Conservation (phyloP, 495 filamentous ascomycete genomes). For the Lindgomyces ingoldianus region DNA sequence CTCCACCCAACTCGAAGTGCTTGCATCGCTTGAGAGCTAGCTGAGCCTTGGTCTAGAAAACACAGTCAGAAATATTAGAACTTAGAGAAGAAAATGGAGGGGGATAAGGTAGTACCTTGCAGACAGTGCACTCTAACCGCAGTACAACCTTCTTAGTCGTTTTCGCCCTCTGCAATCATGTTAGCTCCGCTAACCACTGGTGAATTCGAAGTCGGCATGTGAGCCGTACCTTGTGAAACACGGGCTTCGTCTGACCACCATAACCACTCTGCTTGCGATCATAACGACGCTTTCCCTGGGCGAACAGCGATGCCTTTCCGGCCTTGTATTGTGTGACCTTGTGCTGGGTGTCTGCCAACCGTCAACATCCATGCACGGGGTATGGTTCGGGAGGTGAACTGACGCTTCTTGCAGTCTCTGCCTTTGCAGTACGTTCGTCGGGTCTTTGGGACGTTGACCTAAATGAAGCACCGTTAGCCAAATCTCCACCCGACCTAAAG, state of each 20-base stretch:
- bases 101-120: slow-evolving; percentile 61
- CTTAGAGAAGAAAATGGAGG: background rate
- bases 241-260: slow-evolving; percentile 99
- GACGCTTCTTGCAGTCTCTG: slow-evolving; percentile 83
- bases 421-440: slow-evolving; percentile 93
- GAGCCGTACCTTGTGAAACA: slow-evolving; percentile 78
- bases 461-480: slow-evolving; percentile 35
- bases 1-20: slow-evolving; percentile 99
- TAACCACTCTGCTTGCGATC: slow-evolving; percentile 99
- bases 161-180: slow-evolving; percentile 77
- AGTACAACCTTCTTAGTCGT: slow-evolving; percentile 99
- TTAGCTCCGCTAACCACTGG: background rate
- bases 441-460: slow-evolving; percentile 92
- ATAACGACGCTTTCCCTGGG: slow-evolving; percentile 99
- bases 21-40: slow-evolving; percentile 98
- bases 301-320: slow-evolving; percentile 85
- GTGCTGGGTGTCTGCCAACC: slow-evolving; percentile 66
- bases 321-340: slow-evolving; percentile 98
- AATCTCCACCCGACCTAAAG: background rate
- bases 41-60: slow-evolving; percentile 77
- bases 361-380: slow-evolving; percentile 8
- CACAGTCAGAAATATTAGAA: slow-evolving; percentile 6
- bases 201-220: too few species aligned
- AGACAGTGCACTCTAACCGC: slow-evolving; percentile 89
- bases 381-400: background rate